A percentile compares a stretch with the other conserved stretches of the same genome.
Evolutionary conservation across 2,329 filamentous ascomycete species (phyloP).

Genomic region (Trichophyton schoenleinii): DNA sequence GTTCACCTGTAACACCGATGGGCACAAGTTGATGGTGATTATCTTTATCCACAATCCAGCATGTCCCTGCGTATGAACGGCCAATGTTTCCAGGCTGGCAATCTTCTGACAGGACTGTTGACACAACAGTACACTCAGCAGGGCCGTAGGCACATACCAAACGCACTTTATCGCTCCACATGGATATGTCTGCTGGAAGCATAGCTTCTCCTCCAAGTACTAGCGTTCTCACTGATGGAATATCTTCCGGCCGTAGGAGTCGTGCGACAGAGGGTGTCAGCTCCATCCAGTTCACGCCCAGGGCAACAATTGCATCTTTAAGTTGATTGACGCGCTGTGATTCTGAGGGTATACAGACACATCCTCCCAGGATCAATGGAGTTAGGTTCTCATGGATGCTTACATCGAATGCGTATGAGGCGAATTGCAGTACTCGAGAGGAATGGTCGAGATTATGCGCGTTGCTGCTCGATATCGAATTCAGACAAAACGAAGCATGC

Average conservation of each 20-base stretch:
- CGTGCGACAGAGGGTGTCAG: slow-evolving; percentile 34
- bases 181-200: slow-evolving; percentile 20
- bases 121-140: slow-evolving; percentile 14
- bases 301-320: slow-evolving; percentile 19
- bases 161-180: slow-evolving; percentile 16
- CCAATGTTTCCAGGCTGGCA: slow-evolving; percentile 5
- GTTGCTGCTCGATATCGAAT: slow-evolving; percentile 35
- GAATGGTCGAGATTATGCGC: slow-evolving; percentile 34
- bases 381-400: slow-evolving; percentile 27
- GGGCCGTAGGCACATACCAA: slow-evolving; percentile 14
- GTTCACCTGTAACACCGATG: slow-evolving; percentile 17
- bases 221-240: slow-evolving; percentile 21
- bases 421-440: slow-evolving; percentile 29
- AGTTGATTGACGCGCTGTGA: slow-evolving; percentile 33
- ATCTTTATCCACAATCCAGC: slow-evolving; percentile 16
- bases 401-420: slow-evolving; percentile 35
- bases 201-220: slow-evolving; percentile 30
- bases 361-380: slow-evolving; percentile 29
- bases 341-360: slow-evolving; percentile 35
- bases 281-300: slow-evolving; percentile 39
- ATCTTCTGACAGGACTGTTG: slow-evolving; percentile 5
- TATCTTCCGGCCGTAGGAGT: slow-evolving; percentile 21
- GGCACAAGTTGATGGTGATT: slow-evolving; percentile 16
- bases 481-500: slow-evolving; percentile 42
- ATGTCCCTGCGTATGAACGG: slow-evolving; percentile 6